Base-by-base conservation (phyloP, 202 grass and related monocot species). In the Musa balbisiana region DNA sequence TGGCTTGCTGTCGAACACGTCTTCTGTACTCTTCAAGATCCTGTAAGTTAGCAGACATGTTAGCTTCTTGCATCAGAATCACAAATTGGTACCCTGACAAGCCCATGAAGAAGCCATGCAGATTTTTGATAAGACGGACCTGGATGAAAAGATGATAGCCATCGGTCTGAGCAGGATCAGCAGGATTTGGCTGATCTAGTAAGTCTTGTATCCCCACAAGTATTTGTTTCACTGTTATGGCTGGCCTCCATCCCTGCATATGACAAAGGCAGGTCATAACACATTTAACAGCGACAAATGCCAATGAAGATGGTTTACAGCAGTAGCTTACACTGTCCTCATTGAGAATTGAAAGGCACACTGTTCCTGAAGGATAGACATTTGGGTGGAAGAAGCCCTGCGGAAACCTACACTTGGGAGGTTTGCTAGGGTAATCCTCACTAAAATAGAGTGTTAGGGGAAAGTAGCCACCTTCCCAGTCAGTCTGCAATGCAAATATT, bases 321-420 rank as follows among this genome's bases (percentile, higher is more conserved):
- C 33, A 43, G 33, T 3, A 15, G 55, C 71, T 54, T 29, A 73
- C 71, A 73, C 12, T 15, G 51, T 73, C 69, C 69, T 72, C 71
- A 17, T 73, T 73, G 11, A 73, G 71, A 53, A 73, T 73, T 55
- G 71, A 73, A 53, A 73, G 52, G 71, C 71, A 73, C 8, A 73
- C 71, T 55, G 71, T 55, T 55, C 71, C 71, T 0, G 71, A 73
- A 73, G 71, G 71, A 51, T 73, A 73, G 19, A 73, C 71, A 73
- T 73, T 73, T 27, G 71, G 71, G 52, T 73, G 71, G 51, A 73
- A 73, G 71, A 73, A 73, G 71, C 71, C 71, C 52, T 24, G 51
- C 0, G 71, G 71, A n/a, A 73, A 73, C 51, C 52, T 73, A 52
- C 71, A 73, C 51, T 54, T 73, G 20, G 71, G 71, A 54, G 71